Percentiles rank a stretch among this genome's conserved stretches.
phyloP scores from a whole-genome alignment of 176 grass and related monocot species.

The Bonia amplexicaulis region DNA sequence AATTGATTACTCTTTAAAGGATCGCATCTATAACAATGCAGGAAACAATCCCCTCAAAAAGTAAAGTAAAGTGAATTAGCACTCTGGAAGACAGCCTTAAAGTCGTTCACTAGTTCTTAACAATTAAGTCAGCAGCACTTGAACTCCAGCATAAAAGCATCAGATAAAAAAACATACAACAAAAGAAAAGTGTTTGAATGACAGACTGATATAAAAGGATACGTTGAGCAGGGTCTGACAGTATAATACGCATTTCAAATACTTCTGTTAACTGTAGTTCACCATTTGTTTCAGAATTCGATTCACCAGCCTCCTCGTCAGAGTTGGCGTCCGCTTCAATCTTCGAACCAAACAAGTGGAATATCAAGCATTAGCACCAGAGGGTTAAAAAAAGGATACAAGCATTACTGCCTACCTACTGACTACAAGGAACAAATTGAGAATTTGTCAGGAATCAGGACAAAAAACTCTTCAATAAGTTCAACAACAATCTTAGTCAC shows the following conservation, averaged over 20 bases:
- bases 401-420: neutral
- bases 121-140: neutral
- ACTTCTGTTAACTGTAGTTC: slow-evolving; percentile 56
- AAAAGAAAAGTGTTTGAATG: neutral
- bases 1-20: neutral
- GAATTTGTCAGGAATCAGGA: neutral
- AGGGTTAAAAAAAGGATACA: neutral
- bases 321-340: slow-evolving; percentile 55
- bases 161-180: neutral
- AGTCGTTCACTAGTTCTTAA: neutral
- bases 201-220: slow-evolving; percentile 36
- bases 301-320: slow-evolving; percentile 28
- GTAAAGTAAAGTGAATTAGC: neutral
- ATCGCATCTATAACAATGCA: neutral
- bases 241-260: slow-evolving; percentile 77
- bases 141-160: neutral
- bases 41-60: neutral
- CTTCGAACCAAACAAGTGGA: slow-evolving; percentile 36
- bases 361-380: neutral
- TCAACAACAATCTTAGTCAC: neutral
- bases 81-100: neutral
- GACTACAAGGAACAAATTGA: neutral
- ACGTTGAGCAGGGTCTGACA: slow-evolving; percentile 67
- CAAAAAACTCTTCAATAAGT: neutral
- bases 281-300: slow-evolving; percentile 43